Evolutionary conservation across 2,329 filamentous ascomycete species (phyloP), one percentile per base, ranked within the genome.

Genomic region (Colletotrichum trifolii): DNA sequence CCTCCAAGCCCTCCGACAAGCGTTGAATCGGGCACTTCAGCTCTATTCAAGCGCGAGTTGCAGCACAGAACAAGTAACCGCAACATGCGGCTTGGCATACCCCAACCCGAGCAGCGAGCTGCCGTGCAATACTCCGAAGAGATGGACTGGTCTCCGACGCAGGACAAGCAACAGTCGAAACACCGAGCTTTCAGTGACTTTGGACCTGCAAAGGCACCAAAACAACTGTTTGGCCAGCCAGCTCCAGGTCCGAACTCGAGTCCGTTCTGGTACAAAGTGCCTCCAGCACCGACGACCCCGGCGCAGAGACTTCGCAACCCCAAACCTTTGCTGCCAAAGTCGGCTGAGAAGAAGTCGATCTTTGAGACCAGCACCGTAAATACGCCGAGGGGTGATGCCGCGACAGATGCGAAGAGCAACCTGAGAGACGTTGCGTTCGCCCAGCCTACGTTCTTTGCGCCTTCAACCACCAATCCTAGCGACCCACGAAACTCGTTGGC

Each of bases 131-230:
- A 83, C 61, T 79, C 79, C 1, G 86, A 90, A 43, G 84, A 85
- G 60, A 94, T 94, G 91, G 91, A 94, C 71, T 93, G 91, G 88
- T 86, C 88, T 2, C 89, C 89, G 1, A 87, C 87, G 0, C 78
- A 80, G 60, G 82, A 83, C 15, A 78, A 80, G 53, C 78, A 88
- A 65, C 84, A 80, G 60, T 83, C 83, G n/a, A 78, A 80, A 53
- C 78, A 88, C 65, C 84, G 85, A 57, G 85, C 85, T 8, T 88
- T 89, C 72, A 82, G 80, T 64, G 76, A 82, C 48, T 75, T 78
- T 49, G 75, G 81, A 40, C 69, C 79, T 13, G 74, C 79, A 46
- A 76, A 74, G 55, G 70, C 76, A 64, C 77, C 79, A 48, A 78
- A 80, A 47, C 71, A 79, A 8, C 73, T 78, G 1, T 86, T 86